Evolutionary conservation across 2,329 filamentous ascomycete species (phyloP).

Genomic region (Apiospora malaysiana): DNA sequence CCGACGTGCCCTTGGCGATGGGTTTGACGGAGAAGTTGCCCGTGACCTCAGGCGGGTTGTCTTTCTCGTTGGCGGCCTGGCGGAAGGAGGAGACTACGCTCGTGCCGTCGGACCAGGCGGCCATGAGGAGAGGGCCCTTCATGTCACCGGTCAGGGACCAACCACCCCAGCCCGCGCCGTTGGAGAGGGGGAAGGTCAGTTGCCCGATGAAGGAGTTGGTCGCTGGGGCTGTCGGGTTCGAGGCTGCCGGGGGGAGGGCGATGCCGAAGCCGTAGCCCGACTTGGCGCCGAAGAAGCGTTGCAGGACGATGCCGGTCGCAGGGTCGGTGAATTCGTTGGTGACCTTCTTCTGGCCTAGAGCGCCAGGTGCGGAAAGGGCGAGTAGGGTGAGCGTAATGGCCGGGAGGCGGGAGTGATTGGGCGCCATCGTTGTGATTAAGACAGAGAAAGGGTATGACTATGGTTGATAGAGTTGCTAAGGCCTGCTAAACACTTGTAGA

Average conservation of each 20-base stretch:
- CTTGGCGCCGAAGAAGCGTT: conserved; percentile 46
- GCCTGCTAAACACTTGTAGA: not conserved
- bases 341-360: not conserved
- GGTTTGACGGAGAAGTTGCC: conserved; percentile 47
- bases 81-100: conserved; percentile 50
- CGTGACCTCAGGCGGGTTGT: conserved; percentile 49
- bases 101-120: conserved; percentile 47
- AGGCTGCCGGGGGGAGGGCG: conserved; percentile 42
- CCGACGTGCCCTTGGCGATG: conserved; percentile 48
- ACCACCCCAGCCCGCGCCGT: conserved; percentile 52
- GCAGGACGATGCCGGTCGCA: conserved; percentile 41
- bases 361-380: not conserved
- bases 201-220: conserved; percentile 53
- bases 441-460: not conserved
- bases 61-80: conserved; percentile 49
- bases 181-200: conserved; percentile 46
- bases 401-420: not conserved
- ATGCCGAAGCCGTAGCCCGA: conserved; percentile 49
- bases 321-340: conserved; percentile 40
- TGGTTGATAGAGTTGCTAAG: not conserved
- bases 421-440: not conserved
- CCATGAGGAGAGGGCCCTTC: conserved; percentile 50
- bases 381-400: not conserved
- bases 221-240: conserved; percentile 36
- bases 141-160: conserved; percentile 51